Percentiles rank a stretch among this genome's conserved stretches.
phyloP scores from a whole-genome alignment of 306 rosid species.

The Calophaca sinica region DNA sequence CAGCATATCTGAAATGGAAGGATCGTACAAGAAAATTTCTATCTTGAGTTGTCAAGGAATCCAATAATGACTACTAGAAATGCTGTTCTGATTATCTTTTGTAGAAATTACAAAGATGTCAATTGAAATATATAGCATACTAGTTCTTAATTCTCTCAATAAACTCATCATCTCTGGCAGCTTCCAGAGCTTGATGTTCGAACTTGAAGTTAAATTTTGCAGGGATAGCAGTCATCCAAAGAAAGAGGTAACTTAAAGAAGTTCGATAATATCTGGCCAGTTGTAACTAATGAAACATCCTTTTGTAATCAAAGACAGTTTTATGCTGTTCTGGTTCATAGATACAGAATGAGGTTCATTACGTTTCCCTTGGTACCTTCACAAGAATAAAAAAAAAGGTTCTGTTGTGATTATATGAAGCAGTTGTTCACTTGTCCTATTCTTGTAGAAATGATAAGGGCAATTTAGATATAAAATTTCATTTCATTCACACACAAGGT shows the following conservation, averaged over 20 bases:
- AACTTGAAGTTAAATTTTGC: constrained; percentile 18
- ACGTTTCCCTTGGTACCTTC: too few species aligned
- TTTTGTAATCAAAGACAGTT: neutral
- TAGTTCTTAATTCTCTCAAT: constrained; percentile 16
- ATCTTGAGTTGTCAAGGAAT: constrained; percentile 13
- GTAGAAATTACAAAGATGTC: neutral
- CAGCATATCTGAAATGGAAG: constrained; percentile 77
- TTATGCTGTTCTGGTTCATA: constrained; percentile 18
- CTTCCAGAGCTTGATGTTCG: constrained; percentile 5
- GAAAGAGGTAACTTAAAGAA: constrained; percentile 18
- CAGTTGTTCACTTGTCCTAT: neutral
- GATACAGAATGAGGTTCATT: neutral
- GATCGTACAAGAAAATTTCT: constrained; percentile 5
- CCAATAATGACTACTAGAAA: constrained; percentile 19
- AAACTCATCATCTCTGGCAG: constrained; percentile 16
- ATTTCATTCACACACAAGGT: too few species aligned
- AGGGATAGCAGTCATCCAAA: constrained; percentile 2
- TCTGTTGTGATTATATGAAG: neutral
- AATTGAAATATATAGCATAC: constrained; percentile 5
- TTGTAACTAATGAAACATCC: neutral
- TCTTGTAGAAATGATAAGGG: constrained; percentile 3
- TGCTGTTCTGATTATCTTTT: neutral
- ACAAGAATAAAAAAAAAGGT: neutral
- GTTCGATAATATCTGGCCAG: neutral
- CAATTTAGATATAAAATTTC: neutral